Evolutionary conservation across 2,329 filamentous ascomycete genomes (phyloP).

Genomic region (Cadophora sp.): DNA sequence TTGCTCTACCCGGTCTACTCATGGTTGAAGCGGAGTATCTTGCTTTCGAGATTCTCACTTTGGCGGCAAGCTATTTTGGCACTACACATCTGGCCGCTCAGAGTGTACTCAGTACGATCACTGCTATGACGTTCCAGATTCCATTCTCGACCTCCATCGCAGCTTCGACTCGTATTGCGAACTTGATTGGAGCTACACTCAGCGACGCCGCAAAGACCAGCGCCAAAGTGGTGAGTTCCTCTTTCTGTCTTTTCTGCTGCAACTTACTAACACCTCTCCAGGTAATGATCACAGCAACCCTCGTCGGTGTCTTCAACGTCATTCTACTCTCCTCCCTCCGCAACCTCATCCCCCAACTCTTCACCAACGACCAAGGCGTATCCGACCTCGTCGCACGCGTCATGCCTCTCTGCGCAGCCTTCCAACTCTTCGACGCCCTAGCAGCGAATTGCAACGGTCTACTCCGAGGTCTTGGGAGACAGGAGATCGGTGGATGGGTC

Average conservation of each 20-base stretch:
- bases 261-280: constrained; percentile 30
- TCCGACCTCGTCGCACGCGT: constrained; percentile 71
- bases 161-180: constrained; percentile 86
- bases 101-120: constrained; percentile 80
- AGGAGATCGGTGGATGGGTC: constrained; percentile 88
- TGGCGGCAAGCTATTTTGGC: constrained; percentile 82
- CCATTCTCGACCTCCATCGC: constrained; percentile 93
- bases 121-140: constrained; percentile 84
- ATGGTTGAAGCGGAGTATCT: constrained; percentile 96
- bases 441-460: constrained; percentile 83
- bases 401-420: constrained; percentile 82
- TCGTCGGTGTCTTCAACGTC: constrained; percentile 83
- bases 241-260: no score
- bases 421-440: constrained; percentile 88
- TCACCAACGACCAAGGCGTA: constrained; percentile 77
- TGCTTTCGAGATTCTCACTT: constrained; percentile 88
- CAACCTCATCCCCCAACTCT: constrained; percentile 76
- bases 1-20: constrained; percentile 86
- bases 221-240: constrained; percentile 70
- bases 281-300: constrained; percentile 67
- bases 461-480: constrained; percentile 84
- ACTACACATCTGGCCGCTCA: constrained; percentile 85
- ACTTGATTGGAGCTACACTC: constrained; percentile 87
- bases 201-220: constrained; percentile 81
- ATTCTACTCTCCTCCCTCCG: constrained; percentile 72